These are phyloP conservation scores for Venturiaceae sp. DNA, from an alignment of 2,329 filamentous ascomycete genomes.

Conservation along the genomic window DNA sequence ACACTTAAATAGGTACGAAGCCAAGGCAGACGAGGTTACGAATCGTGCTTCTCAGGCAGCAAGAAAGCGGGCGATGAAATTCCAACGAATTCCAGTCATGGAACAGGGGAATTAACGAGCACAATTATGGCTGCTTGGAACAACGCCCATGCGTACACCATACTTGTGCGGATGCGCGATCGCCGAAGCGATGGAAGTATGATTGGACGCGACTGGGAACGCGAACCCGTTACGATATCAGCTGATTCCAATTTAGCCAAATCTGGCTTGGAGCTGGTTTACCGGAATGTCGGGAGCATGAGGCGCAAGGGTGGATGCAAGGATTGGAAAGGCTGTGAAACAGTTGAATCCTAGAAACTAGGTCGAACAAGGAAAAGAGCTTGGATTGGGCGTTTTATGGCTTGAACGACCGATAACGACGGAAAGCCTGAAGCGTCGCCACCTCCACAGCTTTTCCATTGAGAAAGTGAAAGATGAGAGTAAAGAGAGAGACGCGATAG, in stretches of 20 bases:
- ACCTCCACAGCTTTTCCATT: background rate
- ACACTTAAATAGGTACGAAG: background rate
- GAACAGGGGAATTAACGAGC: background rate
- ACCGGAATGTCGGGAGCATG: background rate
- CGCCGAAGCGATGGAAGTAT: background rate
- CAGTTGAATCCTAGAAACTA: background rate
- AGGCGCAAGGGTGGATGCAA: background rate
- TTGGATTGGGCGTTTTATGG: background rate
- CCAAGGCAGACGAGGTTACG: background rate
- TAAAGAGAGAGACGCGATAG: background rate
- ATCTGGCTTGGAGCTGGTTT: background rate
- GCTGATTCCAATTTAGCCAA: background rate
- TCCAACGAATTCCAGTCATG: background rate
- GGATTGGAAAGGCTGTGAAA: background rate
- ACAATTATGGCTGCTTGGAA: background rate
- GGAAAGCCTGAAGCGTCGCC: background rate
- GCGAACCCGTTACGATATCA: background rate
- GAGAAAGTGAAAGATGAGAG: background rate
- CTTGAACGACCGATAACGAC: background rate
- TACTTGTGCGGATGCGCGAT: background rate
- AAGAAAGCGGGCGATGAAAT: background rate
- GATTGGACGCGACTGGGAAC: background rate
- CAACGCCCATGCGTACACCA: background rate
- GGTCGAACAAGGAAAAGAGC: background rate
- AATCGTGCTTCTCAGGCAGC: constrained; percentile 1